Conservation (phyloP, 106 monocot genomes). For the Phalaenopsis aphrodite region DNA sequence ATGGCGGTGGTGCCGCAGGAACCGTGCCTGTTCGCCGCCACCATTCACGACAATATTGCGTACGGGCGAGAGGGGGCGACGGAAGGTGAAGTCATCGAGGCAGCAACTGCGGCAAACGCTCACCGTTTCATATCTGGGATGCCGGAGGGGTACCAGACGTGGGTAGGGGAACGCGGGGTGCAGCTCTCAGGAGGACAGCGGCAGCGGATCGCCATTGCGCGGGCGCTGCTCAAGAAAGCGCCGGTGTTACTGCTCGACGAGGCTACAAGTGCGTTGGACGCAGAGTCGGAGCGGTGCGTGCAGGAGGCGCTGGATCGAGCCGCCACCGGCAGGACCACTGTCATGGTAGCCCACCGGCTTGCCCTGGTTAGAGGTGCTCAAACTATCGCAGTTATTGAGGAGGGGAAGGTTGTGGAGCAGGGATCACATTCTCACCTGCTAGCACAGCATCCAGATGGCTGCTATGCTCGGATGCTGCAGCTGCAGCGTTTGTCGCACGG, state of each 20-base stretch:
- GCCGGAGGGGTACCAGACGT: slow-evolving; percentile 79
- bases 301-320: slow-evolving; percentile 66
- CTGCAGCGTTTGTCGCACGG: slow-evolving; percentile 45
- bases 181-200: slow-evolving; percentile 88
- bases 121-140: slow-evolving; percentile 84
- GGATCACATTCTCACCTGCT: slow-evolving; percentile 87
- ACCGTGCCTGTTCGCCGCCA: slow-evolving; percentile 70
- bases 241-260: slow-evolving; percentile 75
- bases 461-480: slow-evolving; percentile 86
- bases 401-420: slow-evolving; percentile 94
- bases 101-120: slow-evolving; percentile 67
- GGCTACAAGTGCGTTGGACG: slow-evolving; percentile 90
- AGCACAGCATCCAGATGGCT: slow-evolving; percentile 62
- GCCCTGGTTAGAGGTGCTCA: slow-evolving; percentile 69
- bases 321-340: slow-evolving; percentile 45
- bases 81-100: slow-evolving; percentile 83
- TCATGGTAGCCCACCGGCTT: slow-evolving; percentile 82
- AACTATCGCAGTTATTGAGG: slow-evolving; percentile 82
- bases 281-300: slow-evolving; percentile 78
- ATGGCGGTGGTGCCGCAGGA: slow-evolving; percentile 91
- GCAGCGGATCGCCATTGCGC: slow-evolving; percentile 78
- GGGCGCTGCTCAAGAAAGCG: slow-evolving; percentile 68
- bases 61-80: slow-evolving; percentile 60
- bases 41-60: slow-evolving; percentile 84
- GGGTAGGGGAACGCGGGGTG: slow-evolving; percentile 79